Conservation (phyloP, 116 monocot genomes). For the Dioscorea cayenensis region DNA sequence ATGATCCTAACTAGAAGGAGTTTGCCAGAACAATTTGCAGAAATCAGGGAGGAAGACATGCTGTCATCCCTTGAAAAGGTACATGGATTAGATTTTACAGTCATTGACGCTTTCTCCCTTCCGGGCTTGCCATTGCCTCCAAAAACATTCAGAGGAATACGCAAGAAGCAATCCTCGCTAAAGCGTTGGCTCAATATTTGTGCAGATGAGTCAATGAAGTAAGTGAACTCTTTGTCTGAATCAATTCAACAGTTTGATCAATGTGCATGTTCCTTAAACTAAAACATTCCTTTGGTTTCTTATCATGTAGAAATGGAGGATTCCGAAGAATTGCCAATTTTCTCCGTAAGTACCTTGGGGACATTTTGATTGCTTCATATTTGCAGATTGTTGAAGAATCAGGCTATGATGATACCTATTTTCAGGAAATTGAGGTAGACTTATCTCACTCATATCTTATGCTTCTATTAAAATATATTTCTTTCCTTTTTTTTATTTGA, state of each 20-base stretch:
- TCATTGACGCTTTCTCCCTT: slow-evolving; percentile 49
- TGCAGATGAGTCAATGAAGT: slow-evolving; percentile 73
- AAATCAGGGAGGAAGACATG: slow-evolving; percentile 45
- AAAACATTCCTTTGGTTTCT: slow-evolving; percentile 4
- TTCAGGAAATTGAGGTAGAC: slow-evolving; percentile 89
- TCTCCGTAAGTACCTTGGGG: slow-evolving; percentile 93
- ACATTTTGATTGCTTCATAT: slow-evolving; percentile 86
- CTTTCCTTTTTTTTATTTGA: neutral
- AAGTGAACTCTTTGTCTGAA: slow-evolving; percentile 5
- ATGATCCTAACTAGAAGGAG: neutral
- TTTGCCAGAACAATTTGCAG: slow-evolving; percentile 27
- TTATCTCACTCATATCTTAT: slow-evolving; percentile 4
- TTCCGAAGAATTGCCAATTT: slow-evolving; percentile 49
- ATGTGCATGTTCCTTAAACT: neutral
- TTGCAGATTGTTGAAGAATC: slow-evolving; percentile 64
- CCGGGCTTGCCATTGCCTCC: slow-evolving; percentile 67
- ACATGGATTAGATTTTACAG: slow-evolving; percentile 26
- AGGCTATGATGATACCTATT: slow-evolving; percentile 74
- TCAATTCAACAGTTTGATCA: neutral
- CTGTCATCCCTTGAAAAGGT: slow-evolving; percentile 56
- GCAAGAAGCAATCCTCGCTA: slow-evolving; percentile 65
- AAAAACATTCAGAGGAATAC: slow-evolving; percentile 71
- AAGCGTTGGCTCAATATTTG: slow-evolving; percentile 80
- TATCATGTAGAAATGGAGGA: slow-evolving; percentile 57
- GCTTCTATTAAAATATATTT: neutral